phyloP scores from a whole-genome alignment of 352 stramenopile genomes.

The Pythium grandisporangium region DNA sequence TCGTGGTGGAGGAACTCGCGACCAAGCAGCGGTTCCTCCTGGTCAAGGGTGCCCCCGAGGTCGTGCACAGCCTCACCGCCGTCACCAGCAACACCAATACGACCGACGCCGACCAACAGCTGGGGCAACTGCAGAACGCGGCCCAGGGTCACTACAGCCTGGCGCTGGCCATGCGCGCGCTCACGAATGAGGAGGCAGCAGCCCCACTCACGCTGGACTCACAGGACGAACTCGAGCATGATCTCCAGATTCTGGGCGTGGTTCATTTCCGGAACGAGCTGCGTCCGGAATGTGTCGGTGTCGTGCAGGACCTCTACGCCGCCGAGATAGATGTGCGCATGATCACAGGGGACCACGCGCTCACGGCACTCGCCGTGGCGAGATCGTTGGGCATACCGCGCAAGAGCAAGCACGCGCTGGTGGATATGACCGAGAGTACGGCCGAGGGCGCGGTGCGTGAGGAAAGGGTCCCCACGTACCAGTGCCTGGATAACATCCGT shows the following conservation, averaged over 20 bases:
- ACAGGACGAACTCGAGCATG: slow-evolving; percentile 26
- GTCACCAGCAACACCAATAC: not conserved
- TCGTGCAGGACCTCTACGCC: slow-evolving; percentile 36
- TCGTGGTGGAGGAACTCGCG: slow-evolving; percentile 20
- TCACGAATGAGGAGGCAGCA: not conserved
- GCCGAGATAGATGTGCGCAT: slow-evolving; percentile 55
- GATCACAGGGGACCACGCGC: slow-evolving; percentile 59
- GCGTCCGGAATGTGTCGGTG: slow-evolving; percentile 32
- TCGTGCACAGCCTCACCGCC: slow-evolving; percentile 3
- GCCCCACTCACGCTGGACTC: not conserved
- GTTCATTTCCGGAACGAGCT: slow-evolving; percentile 73
- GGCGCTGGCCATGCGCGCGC: slow-evolving; percentile 14
- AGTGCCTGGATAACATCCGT: slow-evolving; percentile 21
- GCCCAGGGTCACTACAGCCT: slow-evolving; percentile 64
- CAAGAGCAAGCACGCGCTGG: slow-evolving; percentile 25
- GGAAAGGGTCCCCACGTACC: not conserved
- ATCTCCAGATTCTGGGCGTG: slow-evolving; percentile 45
- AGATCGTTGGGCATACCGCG: slow-evolving; percentile 22
- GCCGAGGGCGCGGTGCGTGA: slow-evolving; percentile 16
- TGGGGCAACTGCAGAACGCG: slow-evolving; percentile 15
- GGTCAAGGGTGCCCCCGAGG: slow-evolving; percentile 27
- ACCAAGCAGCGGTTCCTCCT: slow-evolving; percentile 17
- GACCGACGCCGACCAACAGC: slow-evolving; percentile 16
- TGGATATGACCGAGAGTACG: slow-evolving; percentile 17
- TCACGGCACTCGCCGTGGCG: slow-evolving; percentile 24